Evolutionary conservation across 208 protist species (phyloP).

Genomic region (Zelonia costaricensis): DNA sequence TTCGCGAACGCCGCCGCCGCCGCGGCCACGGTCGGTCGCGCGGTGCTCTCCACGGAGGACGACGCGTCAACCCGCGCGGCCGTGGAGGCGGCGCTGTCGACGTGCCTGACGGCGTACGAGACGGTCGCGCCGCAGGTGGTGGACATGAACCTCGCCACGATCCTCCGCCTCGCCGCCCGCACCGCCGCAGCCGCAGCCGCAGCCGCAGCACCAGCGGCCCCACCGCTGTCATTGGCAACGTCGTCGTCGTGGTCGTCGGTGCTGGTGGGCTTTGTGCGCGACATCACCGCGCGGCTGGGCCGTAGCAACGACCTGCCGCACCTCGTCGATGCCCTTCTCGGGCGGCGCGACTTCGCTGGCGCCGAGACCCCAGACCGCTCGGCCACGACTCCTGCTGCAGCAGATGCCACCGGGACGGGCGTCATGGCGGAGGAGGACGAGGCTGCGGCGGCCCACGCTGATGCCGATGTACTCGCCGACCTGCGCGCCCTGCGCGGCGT

Average conservation of each 20-base stretch:
- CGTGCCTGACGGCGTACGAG: constrained; percentile 83
- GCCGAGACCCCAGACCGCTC: not conserved
- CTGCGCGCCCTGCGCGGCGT: constrained; percentile 37
- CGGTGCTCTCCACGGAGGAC: constrained; percentile 9
- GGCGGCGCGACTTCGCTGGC: not conserved
- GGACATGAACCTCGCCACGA: constrained; percentile 71
- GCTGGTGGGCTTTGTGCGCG: constrained; percentile 51
- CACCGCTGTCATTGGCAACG: not conserved
- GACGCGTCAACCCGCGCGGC: constrained; percentile 9
- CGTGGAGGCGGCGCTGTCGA: constrained; percentile 53
- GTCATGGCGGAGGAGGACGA: no score
- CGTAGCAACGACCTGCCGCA: constrained; percentile 69
- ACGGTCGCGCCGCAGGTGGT: constrained; percentile 88
- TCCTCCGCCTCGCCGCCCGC: constrained; percentile 67
- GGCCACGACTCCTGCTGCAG: not conserved
- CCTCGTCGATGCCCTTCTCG: constrained; percentile 60
- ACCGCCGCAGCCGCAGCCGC: constrained; percentile 17
- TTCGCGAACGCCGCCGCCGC: constrained; percentile 19
- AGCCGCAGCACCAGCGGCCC: not conserved
- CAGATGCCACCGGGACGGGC: not conserved
- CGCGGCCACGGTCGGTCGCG: constrained; percentile 21
- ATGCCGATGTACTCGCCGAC: constrained; percentile 9
- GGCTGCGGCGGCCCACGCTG: constrained; percentile 9
- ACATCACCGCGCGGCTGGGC: constrained; percentile 51
- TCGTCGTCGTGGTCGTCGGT: constrained; percentile 10